Evolutionary conservation across 176 grass and related monocot species (phyloP), one percentile per base, ranked within the genome.

Genomic region (Guadua angustifolia): DNA sequence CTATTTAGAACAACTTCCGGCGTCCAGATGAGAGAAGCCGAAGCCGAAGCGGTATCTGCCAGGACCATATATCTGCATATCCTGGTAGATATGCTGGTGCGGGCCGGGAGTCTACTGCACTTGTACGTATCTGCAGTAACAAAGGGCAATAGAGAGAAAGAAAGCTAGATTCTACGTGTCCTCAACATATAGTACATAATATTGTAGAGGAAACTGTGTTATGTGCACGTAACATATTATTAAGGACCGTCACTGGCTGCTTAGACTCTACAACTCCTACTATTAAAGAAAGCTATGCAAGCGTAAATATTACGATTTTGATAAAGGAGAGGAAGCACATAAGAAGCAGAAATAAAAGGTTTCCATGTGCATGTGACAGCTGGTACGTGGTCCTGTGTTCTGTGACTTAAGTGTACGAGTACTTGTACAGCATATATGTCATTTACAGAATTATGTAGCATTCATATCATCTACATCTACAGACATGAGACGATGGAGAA

Each of bases 401-500:
- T 38, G 8, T 29, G 74, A 72, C 86, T 83, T 83, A 83, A 88
- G 83, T 83, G 80, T 79, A 79, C n/a, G 73, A 43, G 22, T 29
- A 61, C 45, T 65, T 56, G 80, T 83, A 78, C 80, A 78, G 32
- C 19, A 33, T 82, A 83, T 69, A 51, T 42, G 64, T 66, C 57
- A 73, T 73, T 66, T 73, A 65, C 74, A 79, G 45, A 65, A 66
- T 50, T 69, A 42, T 68, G 21, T 85, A 19, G 74, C 66, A 43
- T 78, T 57, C 25, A 45, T 46, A 33, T 73, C 46, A 35, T 71
- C 66, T 57, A 72, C 46, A 35, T 71, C 66, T 57, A 72, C 66
- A 66, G 11, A 24, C 49, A 56, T n/a, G 47, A 73, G 86, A 51
- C 49, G 15, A 79, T 57, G 21, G 47, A 73, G 13, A 52, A 66